A percentile compares a stretch with the other conserved stretches of the same genome.
Evolutionary conservation across 352 stramenopile genomes (phyloP).

Genomic region (Pythium dissimile): DNA sequence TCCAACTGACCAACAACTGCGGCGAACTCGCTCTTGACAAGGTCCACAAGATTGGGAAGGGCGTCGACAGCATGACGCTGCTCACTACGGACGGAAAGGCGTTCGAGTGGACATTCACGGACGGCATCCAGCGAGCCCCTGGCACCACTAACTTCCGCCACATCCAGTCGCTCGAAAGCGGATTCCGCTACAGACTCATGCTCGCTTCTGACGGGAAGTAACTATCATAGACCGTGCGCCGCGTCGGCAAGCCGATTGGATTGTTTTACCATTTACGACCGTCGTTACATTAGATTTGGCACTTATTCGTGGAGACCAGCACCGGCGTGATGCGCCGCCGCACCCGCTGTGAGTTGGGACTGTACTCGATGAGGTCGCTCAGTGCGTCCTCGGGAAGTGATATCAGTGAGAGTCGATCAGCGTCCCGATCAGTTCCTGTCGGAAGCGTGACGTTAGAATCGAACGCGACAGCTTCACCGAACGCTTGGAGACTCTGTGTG

Average conservation of each 20-base stretch:
- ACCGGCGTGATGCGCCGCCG: constrained; percentile 22
- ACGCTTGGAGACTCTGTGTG: constrained; percentile 16
- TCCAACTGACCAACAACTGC: constrained; percentile 57
- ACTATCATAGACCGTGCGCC: no score
- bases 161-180: constrained; percentile 62
- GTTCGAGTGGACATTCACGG: constrained; percentile 74
- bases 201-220: constrained; percentile 27
- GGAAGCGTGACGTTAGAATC: not conserved
- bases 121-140: constrained; percentile 45
- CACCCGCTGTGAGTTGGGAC: constrained; percentile 17
- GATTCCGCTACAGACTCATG: constrained; percentile 69
- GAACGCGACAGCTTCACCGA: constrained; percentile 18
- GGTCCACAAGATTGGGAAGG: constrained; percentile 67
- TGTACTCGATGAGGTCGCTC: constrained; percentile 17
- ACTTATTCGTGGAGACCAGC: constrained; percentile 18
- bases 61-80: constrained; percentile 73
- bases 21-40: constrained; percentile 36
- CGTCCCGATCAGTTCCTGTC: not conserved
- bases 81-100: constrained; percentile 60
- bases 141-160: constrained; percentile 30
- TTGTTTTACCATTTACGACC: not conserved
- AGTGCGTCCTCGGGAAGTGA: constrained; percentile 18
- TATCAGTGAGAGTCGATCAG: constrained; percentile 7
- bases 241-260: no score
- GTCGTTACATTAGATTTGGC: constrained; percentile 10